These are phyloP conservation scores for Pseudocercospora macadamiae DNA, from an alignment of 2,329 filamentous ascomycete genomes.

Conservation along the genomic window DNA sequence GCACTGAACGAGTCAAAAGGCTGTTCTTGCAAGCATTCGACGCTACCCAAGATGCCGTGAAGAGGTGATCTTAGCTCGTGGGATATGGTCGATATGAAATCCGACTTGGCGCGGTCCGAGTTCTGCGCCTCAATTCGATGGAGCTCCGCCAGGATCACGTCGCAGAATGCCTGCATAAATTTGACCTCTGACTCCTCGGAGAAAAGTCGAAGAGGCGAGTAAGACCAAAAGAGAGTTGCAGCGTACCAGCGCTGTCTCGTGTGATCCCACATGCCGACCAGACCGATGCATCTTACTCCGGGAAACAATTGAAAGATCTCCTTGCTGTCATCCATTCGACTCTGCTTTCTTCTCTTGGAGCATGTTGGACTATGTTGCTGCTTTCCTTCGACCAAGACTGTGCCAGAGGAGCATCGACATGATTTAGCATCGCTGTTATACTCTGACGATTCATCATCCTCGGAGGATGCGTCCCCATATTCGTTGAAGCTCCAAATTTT, in stretches of 20 bases:
- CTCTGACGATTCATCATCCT: slow-evolving; percentile 33
- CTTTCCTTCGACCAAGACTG: slow-evolving; percentile 1
- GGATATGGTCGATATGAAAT: slow-evolving; percentile 56
- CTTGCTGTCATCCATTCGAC: slow-evolving; percentile 31
- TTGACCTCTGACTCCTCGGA: slow-evolving; percentile 45
- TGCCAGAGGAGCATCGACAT: slow-evolving; percentile 12
- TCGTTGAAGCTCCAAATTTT: slow-evolving; percentile 41
- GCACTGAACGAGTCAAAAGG: slow-evolving; percentile 43
- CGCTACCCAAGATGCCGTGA: slow-evolving; percentile 53
- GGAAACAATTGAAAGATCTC: slow-evolving; percentile 47
- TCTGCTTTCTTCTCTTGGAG: slow-evolving; percentile 28
- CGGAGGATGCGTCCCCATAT: slow-evolving; percentile 32
- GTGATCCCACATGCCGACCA: slow-evolving; percentile 58
- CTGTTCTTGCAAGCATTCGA: slow-evolving; percentile 54
- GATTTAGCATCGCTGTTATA: slow-evolving; percentile 22
- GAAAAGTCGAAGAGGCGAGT: slow-evolving; percentile 48
- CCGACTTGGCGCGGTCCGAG: slow-evolving; percentile 53
- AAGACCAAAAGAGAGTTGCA: slow-evolving; percentile 48
- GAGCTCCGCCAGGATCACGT: slow-evolving; percentile 47
- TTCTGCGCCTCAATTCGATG: slow-evolving; percentile 43
- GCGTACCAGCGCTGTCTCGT: slow-evolving; percentile 40
- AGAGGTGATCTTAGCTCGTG: slow-evolving; percentile 56
- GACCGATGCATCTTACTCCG: slow-evolving; percentile 51
- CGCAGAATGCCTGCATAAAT: slow-evolving; percentile 45
- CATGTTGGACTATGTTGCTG: slow-evolving; percentile 19